These are phyloP conservation scores for Mrakia gelida DNA, from an alignment of 768 basidiomycete species.

Conservation along the genomic window DNA sequence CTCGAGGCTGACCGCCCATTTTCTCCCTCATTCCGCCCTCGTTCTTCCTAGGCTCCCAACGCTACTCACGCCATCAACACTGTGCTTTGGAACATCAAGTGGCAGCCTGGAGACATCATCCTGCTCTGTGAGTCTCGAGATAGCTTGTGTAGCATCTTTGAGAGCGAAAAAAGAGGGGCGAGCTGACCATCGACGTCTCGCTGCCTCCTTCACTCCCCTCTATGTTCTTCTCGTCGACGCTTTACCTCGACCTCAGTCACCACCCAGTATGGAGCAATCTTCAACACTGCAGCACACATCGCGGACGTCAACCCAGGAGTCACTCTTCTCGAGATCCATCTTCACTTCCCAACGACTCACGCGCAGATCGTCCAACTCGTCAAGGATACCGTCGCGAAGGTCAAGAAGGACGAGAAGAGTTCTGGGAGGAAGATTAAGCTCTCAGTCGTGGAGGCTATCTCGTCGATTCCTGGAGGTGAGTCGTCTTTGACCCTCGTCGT, in stretches of 20 bases:
- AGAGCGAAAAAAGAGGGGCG: background rate
- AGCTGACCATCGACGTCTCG: background rate
- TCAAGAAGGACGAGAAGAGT: constrained; percentile 42
- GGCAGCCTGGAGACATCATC: constrained; percentile 64
- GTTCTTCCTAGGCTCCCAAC: constrained; percentile 46
- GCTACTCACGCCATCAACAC: constrained; percentile 60
- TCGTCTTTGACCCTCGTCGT: too few relatives aligned
- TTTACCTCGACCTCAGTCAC: constrained; percentile 46
- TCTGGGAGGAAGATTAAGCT: constrained; percentile 54
- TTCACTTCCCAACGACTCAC: constrained; percentile 59
- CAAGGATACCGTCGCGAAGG: constrained; percentile 18
- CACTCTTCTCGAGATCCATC: constrained; percentile 47
- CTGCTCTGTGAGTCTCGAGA: constrained; percentile 51
- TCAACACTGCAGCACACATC: constrained; percentile 53
- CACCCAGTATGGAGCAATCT: constrained; percentile 58
- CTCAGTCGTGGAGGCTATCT: constrained; percentile 65
- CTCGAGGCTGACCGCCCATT: background rate
- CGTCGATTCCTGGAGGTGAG: constrained; percentile 50
- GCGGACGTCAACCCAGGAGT: constrained; percentile 56
- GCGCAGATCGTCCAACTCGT: constrained; percentile 51
- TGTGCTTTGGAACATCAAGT: constrained; percentile 62
- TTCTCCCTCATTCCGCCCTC: background rate
- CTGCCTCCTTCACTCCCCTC: too few relatives aligned
- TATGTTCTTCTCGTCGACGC: too few relatives aligned
- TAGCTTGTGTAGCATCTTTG: background rate